phyloP scores from a whole-genome alignment of 768 basidiomycete genomes.

The Tulasnella sp. region DNA sequence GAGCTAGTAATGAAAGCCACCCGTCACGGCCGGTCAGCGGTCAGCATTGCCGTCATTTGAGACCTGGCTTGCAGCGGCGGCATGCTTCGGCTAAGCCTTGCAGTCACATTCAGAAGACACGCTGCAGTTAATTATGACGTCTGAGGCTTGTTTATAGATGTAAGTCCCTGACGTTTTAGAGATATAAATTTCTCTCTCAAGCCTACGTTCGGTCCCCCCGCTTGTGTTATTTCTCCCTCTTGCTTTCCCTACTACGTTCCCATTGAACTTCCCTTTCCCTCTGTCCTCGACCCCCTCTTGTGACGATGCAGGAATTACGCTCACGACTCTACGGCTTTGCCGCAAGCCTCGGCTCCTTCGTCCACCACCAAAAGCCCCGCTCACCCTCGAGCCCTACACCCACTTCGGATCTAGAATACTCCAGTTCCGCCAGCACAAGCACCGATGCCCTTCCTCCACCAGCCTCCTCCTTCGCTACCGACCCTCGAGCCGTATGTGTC shows the following conservation, averaged over 20 bases:
- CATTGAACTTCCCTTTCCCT: neutral
- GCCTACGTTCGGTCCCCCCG: no score
- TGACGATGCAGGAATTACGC: neutral
- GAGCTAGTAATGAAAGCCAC: neutral
- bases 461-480: neutral
- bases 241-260: neutral
- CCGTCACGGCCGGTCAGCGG: neutral
- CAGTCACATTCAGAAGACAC: neutral
- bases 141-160: neutral
- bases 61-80: neutral
- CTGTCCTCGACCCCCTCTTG: neutral
- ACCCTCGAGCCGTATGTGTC: slow-evolving; percentile 47
- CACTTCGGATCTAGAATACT: neutral
- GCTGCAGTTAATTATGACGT: slow-evolving; percentile 16
- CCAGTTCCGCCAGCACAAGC: neutral
- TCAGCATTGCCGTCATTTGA: neutral
- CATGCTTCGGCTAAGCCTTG: neutral
- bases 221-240: neutral
- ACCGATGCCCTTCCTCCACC: neutral
- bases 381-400: neutral
- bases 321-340: neutral
- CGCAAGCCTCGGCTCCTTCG: neutral
- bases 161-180: neutral
- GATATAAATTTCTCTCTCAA: no score
- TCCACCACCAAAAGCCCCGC: neutral